A percentile compares a stretch with the other conserved stretches of the same genome.
These are phyloP conservation scores for Yamadazyma buinensis DNA, from an alignment of 1,139 yeast genomes.

Conservation along the genomic window DNA sequence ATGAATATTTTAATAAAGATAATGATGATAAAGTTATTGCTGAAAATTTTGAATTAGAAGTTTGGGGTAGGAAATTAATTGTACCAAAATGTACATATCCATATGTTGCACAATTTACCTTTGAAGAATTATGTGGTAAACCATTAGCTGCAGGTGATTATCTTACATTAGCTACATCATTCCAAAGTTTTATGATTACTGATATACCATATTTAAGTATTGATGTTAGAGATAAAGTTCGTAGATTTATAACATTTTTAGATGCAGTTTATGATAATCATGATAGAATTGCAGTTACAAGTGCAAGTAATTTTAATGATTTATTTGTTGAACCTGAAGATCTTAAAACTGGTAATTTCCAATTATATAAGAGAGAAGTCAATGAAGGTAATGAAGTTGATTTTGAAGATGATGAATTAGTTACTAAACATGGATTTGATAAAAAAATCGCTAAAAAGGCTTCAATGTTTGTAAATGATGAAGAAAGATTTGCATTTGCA, in stretches of 20 bases:
- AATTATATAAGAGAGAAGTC: conserved; percentile 35
- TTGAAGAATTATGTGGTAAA: conserved; percentile 77
- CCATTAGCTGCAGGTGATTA: conserved; percentile 97
- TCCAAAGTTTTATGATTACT: conserved; percentile 75
- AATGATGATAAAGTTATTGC: conserved; percentile 30
- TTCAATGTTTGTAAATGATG: conserved; percentile 80
- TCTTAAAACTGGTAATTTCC: conserved; percentile 51
- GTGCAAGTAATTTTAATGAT: conserved; percentile 79
- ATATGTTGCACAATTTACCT: conserved; percentile 84
- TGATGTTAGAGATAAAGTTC: conserved; percentile 74
- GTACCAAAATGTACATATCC: conserved; percentile 79
- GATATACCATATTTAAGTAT: conserved; percentile 86
- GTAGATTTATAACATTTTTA: conserved; percentile 87
- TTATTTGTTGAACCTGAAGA: conserved; percentile 84
- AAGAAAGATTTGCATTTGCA: conserved; percentile 94
- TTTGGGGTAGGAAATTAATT: conserved; percentile 83
- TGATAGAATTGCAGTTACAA: conserved; percentile 82
- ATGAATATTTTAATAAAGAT: conserved; percentile 57
- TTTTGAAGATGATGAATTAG: conserved; percentile 58
- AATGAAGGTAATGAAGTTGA: conserved; percentile 38
- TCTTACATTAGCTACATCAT: conserved; percentile 73
- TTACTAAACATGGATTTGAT: conserved; percentile 69
- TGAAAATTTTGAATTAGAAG: conserved; percentile 42
- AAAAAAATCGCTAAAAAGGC: conserved; percentile 73
- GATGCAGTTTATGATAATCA: conserved; percentile 95